Conservation (phyloP, 1,284 basidiomycete genomes). For the Austroboletus niveus region DNA sequence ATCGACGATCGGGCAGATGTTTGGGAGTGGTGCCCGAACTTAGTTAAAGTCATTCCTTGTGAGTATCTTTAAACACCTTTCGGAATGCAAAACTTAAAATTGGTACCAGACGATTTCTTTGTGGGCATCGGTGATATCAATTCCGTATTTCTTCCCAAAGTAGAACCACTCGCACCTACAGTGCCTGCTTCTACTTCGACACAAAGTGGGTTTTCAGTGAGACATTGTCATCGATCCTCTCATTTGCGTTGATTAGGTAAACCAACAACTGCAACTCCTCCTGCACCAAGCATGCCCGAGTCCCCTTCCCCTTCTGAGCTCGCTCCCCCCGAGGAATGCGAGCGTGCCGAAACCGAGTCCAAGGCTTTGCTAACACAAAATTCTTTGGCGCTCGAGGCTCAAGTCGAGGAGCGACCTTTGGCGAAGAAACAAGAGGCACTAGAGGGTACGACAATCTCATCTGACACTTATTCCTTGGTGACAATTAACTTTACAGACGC, state of each 20-base stretch:
- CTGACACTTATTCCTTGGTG: not conserved
- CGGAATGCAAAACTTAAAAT: slow-evolving; percentile 3
- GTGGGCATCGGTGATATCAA: slow-evolving; percentile 99
- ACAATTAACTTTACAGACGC: slow-evolving; percentile 11
- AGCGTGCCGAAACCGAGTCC: slow-evolving; percentile 45
- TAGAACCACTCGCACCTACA: slow-evolving; percentile 49
- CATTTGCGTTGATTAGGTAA: slow-evolving; percentile 17
- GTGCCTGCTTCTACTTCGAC: slow-evolving; percentile 17
- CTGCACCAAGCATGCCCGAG: slow-evolving; percentile 12
- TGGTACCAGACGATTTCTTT: slow-evolving; percentile 87
- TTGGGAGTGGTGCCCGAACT: slow-evolving; percentile 94
- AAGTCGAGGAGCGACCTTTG: slow-evolving; percentile 83
- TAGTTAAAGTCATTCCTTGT: slow-evolving; percentile 97
- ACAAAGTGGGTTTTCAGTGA: slow-evolving; percentile 25
- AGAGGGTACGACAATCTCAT: slow-evolving; percentile 40
- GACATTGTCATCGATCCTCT: not conserved
- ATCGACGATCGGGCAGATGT: slow-evolving; percentile 98
- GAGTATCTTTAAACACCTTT: slow-evolving; percentile 33
- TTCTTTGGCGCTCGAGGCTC: slow-evolving; percentile 73
- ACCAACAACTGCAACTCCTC: slow-evolving; percentile 7
- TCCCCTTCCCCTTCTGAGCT: slow-evolving; percentile 27
- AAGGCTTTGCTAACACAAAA: slow-evolving; percentile 62
- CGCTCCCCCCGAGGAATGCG: slow-evolving; percentile 37
- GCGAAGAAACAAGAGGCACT: slow-evolving; percentile 86
- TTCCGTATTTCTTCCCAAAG: slow-evolving; percentile 84